phyloP scores from a whole-genome alignment of 768 basidiomycete species.

The Psilocybe cyanescens region DNA sequence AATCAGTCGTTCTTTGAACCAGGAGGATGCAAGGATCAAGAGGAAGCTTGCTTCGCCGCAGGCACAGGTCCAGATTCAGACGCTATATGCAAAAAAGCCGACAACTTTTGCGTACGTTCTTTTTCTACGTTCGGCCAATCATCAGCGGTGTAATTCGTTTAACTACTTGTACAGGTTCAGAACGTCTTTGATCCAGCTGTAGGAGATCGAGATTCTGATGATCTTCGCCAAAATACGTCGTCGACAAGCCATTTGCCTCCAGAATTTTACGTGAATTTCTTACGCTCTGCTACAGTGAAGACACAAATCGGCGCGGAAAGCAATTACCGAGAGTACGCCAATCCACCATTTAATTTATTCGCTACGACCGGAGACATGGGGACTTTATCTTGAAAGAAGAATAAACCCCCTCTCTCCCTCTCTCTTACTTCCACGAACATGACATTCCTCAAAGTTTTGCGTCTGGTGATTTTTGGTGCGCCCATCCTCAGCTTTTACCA shows the following conservation, averaged over 20 bases:
- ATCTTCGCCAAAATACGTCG: constrained; percentile 50
- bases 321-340: constrained; percentile 51
- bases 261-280: constrained; percentile 54
- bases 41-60: constrained; percentile 59
- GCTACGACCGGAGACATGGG: constrained; percentile 59
- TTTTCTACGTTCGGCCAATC: no score
- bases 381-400: background rate
- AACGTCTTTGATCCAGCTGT: constrained; percentile 56
- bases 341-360: constrained; percentile 46
- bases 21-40: constrained; percentile 58
- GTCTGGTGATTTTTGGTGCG: constrained; percentile 6
- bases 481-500: background rate
- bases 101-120: constrained; percentile 57
- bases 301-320: constrained; percentile 55
- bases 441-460: constrained; percentile 2
- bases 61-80: constrained; percentile 49
- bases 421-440: background rate
- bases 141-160: no score
- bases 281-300: constrained; percentile 38
- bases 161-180: constrained; percentile 32
- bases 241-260: constrained; percentile 63
- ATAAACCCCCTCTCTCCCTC: background rate
- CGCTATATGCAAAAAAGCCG: constrained; percentile 51
- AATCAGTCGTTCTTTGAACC: constrained; percentile 49
- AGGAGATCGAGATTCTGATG: constrained; percentile 55